Evolutionary conservation across 1,284 basidiomycete genomes (phyloP).

Genomic region (Athelia sp.): DNA sequence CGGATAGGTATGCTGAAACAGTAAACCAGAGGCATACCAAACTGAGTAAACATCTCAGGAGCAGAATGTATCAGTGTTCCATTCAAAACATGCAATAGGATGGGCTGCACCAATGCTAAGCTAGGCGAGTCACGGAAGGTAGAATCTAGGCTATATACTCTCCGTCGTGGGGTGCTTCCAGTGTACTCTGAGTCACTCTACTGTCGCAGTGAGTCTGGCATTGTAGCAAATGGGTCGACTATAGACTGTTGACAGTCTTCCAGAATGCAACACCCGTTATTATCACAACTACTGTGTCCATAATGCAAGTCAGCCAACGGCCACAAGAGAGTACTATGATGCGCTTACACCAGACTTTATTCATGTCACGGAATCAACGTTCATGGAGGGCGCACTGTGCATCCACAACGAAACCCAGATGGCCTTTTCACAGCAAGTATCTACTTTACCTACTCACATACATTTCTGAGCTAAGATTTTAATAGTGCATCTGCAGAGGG

Average conservation of each 20-base stretch:
- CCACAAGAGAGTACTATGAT: slow-evolving; percentile 1
- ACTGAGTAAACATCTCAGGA: too few species aligned
- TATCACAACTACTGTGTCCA: slow-evolving; percentile 6
- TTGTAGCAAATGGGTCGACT: too few species aligned
- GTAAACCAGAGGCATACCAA: too few species aligned
- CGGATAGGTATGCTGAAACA: neutral
- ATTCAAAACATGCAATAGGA: neutral
- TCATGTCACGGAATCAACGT: slow-evolving; percentile 7
- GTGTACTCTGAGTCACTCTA: slow-evolving; percentile 7
- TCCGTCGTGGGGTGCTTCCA: slow-evolving; percentile 7
- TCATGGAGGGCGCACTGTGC: slow-evolving; percentile 3
- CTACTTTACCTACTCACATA: neutral
- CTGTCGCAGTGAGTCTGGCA: slow-evolving; percentile 8
- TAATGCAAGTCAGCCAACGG: slow-evolving; percentile 1
- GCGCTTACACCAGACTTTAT: slow-evolving; percentile 4
- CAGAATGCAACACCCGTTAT: slow-evolving; percentile 9
- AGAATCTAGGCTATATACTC: slow-evolving; percentile 4
- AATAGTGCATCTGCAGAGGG: slow-evolving; percentile 12
- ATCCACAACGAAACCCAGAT: neutral
- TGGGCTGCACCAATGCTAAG: neutral
- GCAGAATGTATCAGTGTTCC: too few species aligned
- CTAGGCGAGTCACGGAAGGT: neutral
- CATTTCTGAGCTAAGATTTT: neutral
- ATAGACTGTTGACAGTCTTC: neutral
- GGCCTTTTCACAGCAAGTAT: neutral